A percentile compares a stretch with the other conserved stretches of the same genome.
Evolutionary conservation across 164 flowering plant genomes (phyloP).

Genomic region (Houttuynia cordata): DNA sequence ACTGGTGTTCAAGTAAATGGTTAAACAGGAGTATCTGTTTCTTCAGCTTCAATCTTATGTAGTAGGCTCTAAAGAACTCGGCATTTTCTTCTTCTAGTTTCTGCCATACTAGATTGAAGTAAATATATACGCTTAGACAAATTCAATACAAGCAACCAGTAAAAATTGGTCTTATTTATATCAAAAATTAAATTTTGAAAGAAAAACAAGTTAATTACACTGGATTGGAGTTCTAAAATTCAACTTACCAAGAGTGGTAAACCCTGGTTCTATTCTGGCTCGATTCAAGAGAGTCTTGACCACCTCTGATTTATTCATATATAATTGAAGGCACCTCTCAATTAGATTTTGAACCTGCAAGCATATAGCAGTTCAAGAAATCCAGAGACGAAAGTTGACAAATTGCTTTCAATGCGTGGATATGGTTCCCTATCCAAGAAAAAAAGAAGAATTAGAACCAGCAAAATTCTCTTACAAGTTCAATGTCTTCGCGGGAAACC

Average conservation of each 20-base stretch:
- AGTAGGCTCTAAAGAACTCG: slow-evolving; percentile 91
- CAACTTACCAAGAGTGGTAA: slow-evolving; percentile 66
- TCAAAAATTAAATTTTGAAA: not conserved
- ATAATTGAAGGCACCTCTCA: slow-evolving; percentile 76
- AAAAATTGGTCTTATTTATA: not conserved
- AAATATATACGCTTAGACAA: not conserved
- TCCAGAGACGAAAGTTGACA: not conserved
- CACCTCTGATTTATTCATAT: slow-evolving; percentile 86
- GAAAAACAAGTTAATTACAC: no score
- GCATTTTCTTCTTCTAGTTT: slow-evolving; percentile 97
- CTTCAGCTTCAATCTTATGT: slow-evolving; percentile 83
- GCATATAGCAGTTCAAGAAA: not conserved
- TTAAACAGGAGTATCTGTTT: slow-evolving; percentile 86
- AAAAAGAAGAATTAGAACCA: no score
- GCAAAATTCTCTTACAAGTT: slow-evolving; percentile 2
- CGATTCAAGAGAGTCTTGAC: slow-evolving; percentile 70
- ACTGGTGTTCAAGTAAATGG: slow-evolving; percentile 83
- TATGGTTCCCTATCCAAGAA: no score
- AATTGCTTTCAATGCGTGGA: not conserved
- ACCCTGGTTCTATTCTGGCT: slow-evolving; percentile 87
- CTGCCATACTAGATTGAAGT: slow-evolving; percentile 73
- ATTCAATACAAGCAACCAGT: not conserved
- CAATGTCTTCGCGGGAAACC: slow-evolving; percentile 43
- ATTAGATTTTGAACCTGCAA: slow-evolving; percentile 85
- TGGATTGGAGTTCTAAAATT: not conserved